Evolutionary conservation across 2,329 filamentous ascomycete species (phyloP).

Genomic region (Blastomyces gilchristii): DNA sequence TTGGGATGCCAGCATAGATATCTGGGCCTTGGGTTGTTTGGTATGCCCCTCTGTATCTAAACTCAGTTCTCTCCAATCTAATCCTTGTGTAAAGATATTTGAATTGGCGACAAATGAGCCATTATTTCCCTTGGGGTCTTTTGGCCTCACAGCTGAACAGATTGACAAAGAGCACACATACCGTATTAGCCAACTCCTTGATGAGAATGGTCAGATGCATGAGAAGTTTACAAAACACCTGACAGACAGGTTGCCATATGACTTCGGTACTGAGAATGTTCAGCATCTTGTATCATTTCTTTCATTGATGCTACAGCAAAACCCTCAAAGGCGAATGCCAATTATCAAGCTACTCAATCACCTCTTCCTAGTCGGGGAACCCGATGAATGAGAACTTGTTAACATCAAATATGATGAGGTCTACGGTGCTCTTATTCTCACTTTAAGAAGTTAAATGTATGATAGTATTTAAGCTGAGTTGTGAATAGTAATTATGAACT

Average conservation of each 20-base stretch:
- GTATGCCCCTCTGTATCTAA: conserved; percentile 13
- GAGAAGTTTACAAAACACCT: conserved; percentile 14
- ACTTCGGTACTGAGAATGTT: conserved; percentile 14
- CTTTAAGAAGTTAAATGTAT: no score
- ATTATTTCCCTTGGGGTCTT: conserved; percentile 15
- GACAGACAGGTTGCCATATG: conserved; percentile 12
- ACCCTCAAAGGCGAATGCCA: conserved; percentile 10
- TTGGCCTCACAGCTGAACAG: conserved; percentile 14
- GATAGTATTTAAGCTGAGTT: no score
- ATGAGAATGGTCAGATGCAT: conserved; percentile 7
- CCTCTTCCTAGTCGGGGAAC: conserved; percentile 9
- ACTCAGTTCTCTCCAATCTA: conserved; percentile 7
- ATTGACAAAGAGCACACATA: conserved; percentile 12
- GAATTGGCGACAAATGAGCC: conserved; percentile 18
- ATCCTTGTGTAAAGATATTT: conserved; percentile 15
- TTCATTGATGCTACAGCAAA: conserved; percentile 13
- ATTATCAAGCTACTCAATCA: conserved; percentile 10
- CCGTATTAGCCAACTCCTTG: conserved; percentile 10
- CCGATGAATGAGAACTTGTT: conserved; percentile 3
- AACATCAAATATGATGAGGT: conserved; percentile 2
- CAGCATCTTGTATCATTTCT: conserved; percentile 14
- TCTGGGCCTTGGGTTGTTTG: conserved; percentile 19
- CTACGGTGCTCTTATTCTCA: conserved; percentile 1
- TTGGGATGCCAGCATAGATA: conserved; percentile 17
- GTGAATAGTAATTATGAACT: no score